phyloP scores from a whole-genome alignment of 108 stramenopile genomes.

The Nannochloropsis gaditana region DNA sequence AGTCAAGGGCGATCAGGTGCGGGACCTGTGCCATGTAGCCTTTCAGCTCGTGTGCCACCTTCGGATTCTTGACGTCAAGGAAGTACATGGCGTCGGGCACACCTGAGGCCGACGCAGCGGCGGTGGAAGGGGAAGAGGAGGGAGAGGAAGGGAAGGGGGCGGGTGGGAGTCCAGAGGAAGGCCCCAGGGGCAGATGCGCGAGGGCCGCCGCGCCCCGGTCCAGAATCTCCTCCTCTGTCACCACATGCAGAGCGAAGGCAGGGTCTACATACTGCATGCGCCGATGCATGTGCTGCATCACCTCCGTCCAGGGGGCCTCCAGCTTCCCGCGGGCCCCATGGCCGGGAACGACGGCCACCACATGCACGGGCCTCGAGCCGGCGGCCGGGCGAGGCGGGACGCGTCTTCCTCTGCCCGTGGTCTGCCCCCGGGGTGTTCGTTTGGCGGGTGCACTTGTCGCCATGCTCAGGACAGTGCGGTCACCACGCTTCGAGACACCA shows the following conservation, averaged over 20 bases:
- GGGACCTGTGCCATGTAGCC: neutral
- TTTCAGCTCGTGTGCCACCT: neutral
- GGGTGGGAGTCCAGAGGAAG: no score
- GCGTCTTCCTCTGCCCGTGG: neutral
- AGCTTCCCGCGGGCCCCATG: neutral
- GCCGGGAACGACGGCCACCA: neutral
- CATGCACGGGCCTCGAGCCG: slow-evolving; percentile 2
- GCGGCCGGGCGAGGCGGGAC: neutral
- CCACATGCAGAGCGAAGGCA: neutral
- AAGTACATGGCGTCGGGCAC: neutral
- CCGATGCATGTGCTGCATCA: neutral
- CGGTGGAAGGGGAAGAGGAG: neutral
- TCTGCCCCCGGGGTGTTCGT: neutral
- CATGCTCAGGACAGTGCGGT: neutral
- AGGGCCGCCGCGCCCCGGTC: neutral
- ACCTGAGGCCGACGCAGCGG: neutral
- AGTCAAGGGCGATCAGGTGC: neutral
- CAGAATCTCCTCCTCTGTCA: neutral
- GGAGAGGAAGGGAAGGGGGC: neutral
- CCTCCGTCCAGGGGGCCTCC: neutral
- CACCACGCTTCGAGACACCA: neutral
- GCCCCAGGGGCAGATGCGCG: neutral
- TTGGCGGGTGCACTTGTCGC: neutral
- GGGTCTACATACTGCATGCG: slow-evolving; percentile 16
- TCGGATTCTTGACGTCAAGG: neutral